Percentiles rank a stretch among this genome's conserved stretches.
These are phyloP conservation scores for Firmiana major DNA, from an alignment of 345 rosid genomes.

Conservation along the genomic window DNA sequence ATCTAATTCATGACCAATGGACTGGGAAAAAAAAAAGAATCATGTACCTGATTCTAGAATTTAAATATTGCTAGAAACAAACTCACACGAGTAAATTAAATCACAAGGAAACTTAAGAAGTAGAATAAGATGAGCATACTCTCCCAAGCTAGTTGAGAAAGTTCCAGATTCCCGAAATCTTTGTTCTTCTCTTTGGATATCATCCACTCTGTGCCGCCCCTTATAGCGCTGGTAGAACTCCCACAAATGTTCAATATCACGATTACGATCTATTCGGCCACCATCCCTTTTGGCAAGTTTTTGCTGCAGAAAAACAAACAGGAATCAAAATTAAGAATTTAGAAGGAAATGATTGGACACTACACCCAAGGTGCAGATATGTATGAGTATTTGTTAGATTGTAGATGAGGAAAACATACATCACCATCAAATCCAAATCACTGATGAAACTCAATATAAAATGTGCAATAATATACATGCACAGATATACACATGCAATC, in stretches of 20 bases:
- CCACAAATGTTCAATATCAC: conserved; percentile 82
- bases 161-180: conserved; percentile 78
- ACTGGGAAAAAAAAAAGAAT: not conserved
- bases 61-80: not conserved
- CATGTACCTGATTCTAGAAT: not conserved
- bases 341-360: not conserved
- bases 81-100: not conserved
- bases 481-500: not conserved
- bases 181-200: conserved; percentile 79
- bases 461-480: not conserved
- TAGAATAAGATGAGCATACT: conserved; percentile 47
- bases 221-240: conserved; percentile 73
- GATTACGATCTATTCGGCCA: conserved; percentile 66
- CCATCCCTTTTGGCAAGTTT: conserved; percentile 89
- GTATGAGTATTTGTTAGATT: not conserved
- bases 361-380: not conserved
- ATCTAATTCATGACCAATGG: not conserved
- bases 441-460: not conserved
- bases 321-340: not conserved
- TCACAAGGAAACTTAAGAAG: conserved; percentile 8
- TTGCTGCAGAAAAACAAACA: conserved; percentile 67
- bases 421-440: not conserved
- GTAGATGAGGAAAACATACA: not conserved
- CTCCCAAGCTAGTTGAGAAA: conserved; percentile 67
- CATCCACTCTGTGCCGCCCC: conserved; percentile 74